Evolutionary conservation across 2,329 filamentous ascomycete species (phyloP).

Genomic region (Neonectria sp.): DNA sequence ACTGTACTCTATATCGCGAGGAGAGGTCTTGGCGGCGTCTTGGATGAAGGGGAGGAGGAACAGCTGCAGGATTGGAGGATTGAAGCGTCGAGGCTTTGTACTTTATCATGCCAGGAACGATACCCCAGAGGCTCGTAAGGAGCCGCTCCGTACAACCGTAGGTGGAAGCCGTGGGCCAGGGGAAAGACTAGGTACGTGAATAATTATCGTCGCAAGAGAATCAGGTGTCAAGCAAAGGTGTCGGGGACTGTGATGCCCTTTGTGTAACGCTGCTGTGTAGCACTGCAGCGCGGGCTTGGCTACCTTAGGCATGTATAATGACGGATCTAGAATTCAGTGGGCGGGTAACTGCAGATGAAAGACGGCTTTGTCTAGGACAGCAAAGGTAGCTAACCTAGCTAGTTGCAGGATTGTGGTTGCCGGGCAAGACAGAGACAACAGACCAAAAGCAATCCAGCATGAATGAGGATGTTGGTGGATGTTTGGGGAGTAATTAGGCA

Average conservation of each 20-base stretch:
- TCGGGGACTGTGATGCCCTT: not conserved
- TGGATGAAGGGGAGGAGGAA: constrained; percentile 28
- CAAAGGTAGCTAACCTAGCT: not conserved
- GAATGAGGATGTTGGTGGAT: not conserved
- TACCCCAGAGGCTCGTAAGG: constrained; percentile 46
- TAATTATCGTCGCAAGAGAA: constrained; percentile 17
- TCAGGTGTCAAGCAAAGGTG: not conserved
- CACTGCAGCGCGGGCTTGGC: constrained; percentile 7
- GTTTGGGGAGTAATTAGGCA: not conserved
- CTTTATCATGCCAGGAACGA: constrained; percentile 48
- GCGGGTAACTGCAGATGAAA: not conserved
- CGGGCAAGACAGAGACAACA: not conserved
- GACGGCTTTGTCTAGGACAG: not conserved
- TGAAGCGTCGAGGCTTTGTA: constrained; percentile 39
- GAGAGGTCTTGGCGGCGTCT: constrained; percentile 27
- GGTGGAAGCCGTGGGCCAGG: constrained; percentile 11
- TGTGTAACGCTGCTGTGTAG: constrained; percentile 12
- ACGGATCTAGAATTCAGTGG: not conserved
- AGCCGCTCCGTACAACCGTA: constrained; percentile 36
- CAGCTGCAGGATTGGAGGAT: constrained; percentile 9
- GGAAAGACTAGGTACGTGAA: constrained; percentile 15
- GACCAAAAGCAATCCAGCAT: not conserved
- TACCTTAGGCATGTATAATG: not conserved
- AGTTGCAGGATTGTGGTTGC: not conserved
- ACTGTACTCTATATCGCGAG: constrained; percentile 40